A percentile compares a stretch with the other conserved stretches of the same genome.
Conservation (phyloP, 306 rosid species). For the Vigna reflexopilosa region DNA sequence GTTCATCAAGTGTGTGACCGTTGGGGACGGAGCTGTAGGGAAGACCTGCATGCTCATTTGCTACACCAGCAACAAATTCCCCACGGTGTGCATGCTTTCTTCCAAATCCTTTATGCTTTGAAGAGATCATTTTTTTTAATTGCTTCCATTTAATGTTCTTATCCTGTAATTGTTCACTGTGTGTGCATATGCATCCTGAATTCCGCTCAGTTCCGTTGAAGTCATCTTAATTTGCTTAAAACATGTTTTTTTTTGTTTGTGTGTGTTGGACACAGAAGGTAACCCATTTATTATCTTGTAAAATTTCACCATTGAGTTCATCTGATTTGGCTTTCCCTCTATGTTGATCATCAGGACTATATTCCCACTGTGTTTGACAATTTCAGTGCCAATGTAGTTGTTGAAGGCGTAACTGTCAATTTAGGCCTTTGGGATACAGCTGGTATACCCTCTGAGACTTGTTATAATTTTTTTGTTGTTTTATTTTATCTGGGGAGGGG, state of each 20-base stretch:
- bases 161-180: constrained; percentile 2
- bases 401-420: constrained; percentile 86
- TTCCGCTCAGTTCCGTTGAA: constrained; percentile 45
- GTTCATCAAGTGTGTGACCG: constrained; percentile 94
- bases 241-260: constrained; percentile 1
- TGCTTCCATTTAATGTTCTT: not conserved
- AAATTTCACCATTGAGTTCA: constrained; percentile 24
- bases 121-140: constrained; percentile 43
- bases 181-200: constrained; percentile 39
- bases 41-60: constrained; percentile 98
- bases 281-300: constrained; percentile 21
- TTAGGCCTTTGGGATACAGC: constrained; percentile 98
- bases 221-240: not conserved
- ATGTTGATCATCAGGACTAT: constrained; percentile 69
- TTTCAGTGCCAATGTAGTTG: constrained; percentile 95
- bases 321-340: constrained; percentile 38
- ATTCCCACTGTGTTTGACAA: constrained; percentile 94
- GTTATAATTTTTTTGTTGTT: not conserved
- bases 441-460: constrained; percentile 52
- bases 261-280: constrained; percentile 21
- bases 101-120: not conserved
- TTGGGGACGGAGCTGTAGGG: constrained; percentile 96
- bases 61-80: constrained; percentile 91
- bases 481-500: not conserved
- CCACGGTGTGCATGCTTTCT: constrained; percentile 59